Base-by-base conservation (phyloP, 1,139 yeast species). In the Lodderomyces elongisporus region DNA sequence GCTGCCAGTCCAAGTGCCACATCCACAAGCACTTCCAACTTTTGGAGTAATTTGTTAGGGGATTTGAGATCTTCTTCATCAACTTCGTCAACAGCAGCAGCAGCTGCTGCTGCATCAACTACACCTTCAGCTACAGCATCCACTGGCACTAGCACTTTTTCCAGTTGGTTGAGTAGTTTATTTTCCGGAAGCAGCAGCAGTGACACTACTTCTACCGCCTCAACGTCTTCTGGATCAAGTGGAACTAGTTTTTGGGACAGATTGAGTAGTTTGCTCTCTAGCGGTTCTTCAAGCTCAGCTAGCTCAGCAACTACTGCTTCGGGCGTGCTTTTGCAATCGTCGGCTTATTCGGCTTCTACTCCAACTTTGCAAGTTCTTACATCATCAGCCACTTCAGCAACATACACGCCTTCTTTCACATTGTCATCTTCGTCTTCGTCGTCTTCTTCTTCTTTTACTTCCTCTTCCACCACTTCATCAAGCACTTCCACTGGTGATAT, bases 401-500 rank as follows among this genome's bases (percentile, higher is more conserved):
- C 31, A 7, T 16, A 31, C 24, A 27, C 41, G 12, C n/a, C 32
- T 17, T 23, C 40, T 7, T 25, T 28, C 15, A 15, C 37, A 18
- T 12, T 33, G 3, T 12, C 40, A 7, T 28, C 33, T 14, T 16
- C n/a, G 28, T 18, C 13, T 8, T 12, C 33, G 15, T 14, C 30
- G 2, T 35, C 46, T 15, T n/a, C 47, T 22, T 13, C 26, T 10
- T 13, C 33, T 2, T 33, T 43, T 15, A 8, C 26, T 10, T 13
- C 33, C 3, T 33, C 44, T 15, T 15, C 41, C 2, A 14, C 43
- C 17, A 20, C 46, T 4, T 28, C 46, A 14, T 16, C 47, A 3
- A 20, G 44, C 2, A 21, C 43, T 10, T 24, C 51, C 2, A 14
- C 36, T 5, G 34, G 49, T 9, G 38, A 48, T 15, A 29, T 56